Evolutionary conservation across 345 rosid genomes (phyloP).

Genomic region (Alliaria petiolata): DNA sequence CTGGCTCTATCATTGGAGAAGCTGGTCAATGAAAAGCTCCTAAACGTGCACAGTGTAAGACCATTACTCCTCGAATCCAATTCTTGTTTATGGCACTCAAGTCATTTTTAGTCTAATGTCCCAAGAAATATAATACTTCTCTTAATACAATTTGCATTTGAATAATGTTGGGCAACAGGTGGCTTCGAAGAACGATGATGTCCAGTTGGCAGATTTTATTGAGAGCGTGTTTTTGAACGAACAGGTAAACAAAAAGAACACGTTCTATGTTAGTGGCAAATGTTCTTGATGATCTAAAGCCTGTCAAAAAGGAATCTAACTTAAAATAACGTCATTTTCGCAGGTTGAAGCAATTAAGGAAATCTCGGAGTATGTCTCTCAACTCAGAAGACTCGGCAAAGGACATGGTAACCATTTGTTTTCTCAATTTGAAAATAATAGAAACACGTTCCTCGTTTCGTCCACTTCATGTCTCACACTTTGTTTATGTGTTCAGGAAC

Average conservation of each 20-base stretch:
- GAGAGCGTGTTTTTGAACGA: conserved; percentile 65
- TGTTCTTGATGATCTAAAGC: background rate
- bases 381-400: conserved; percentile 66
- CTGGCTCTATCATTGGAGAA: conserved; percentile 83
- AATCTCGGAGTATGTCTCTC: conserved; percentile 65
- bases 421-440: background rate
- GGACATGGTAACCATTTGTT: conserved; percentile 60
- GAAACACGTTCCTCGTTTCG: background rate
- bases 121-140: background rate
- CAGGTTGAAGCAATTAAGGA: conserved; percentile 76
- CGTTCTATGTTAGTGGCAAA: conserved; percentile 31
- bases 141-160: background rate
- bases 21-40: conserved; percentile 75
- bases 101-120: background rate
- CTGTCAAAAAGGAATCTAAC: conserved; percentile 17
- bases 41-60: conserved; percentile 67
- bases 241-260: conserved; percentile 50
- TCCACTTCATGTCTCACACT: conserved; percentile 12
- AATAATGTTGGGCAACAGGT: conserved; percentile 47
- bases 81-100: background rate
- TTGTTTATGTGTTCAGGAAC: conserved; percentile 49
- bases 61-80: background rate
- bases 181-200: conserved; percentile 61
- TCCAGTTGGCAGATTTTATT: conserved; percentile 68
- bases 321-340: conserved; percentile 3